A percentile compares a stretch with the other conserved stretches of the same genome.
These are phyloP conservation scores for Leptodontidium sp. DNA, from an alignment of 2,329 filamentous ascomycete genomes.

Conservation along the genomic window DNA sequence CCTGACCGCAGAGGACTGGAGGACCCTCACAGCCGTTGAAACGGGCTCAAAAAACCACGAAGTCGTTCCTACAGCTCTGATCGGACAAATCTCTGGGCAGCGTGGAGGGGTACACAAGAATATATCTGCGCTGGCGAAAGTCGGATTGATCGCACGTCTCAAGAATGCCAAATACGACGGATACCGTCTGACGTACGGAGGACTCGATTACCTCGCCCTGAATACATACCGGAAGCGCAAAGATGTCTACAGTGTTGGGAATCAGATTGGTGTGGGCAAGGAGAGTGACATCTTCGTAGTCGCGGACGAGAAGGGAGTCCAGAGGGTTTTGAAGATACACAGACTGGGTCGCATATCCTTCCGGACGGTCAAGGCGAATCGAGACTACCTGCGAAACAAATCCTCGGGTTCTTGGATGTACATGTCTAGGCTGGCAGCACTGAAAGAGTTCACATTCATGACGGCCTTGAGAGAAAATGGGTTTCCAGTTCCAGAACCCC, in stretches of 20 bases:
- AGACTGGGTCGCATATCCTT: constrained; percentile 95
- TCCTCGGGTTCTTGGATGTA: constrained; percentile 96
- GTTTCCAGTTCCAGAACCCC: constrained; percentile 87
- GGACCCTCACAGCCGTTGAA: constrained; percentile 91
- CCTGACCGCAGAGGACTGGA: constrained; percentile 92
- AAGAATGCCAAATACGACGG: constrained; percentile 98
- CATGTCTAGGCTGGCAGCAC: constrained; percentile 87
- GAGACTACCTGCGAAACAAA: constrained; percentile 90
- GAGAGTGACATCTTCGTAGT: constrained; percentile 98
- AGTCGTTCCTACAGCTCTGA: constrained; percentile 89
- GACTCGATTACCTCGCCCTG: constrained; percentile 95
- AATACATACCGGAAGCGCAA: constrained; percentile 85
- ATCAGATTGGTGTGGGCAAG: constrained; percentile 94
- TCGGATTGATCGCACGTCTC: constrained; percentile 87
- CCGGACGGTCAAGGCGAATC: constrained; percentile 92
- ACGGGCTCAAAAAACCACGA: constrained; percentile 96
- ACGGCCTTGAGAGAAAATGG: constrained; percentile 82
- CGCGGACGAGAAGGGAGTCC: constrained; percentile 77
- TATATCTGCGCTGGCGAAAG: constrained; percentile 92
- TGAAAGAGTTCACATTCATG: constrained; percentile 97
- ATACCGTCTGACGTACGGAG: constrained; percentile 95
- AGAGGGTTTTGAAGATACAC: constrained; percentile 94
- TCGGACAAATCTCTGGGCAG: constrained; percentile 83
- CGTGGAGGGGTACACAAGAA: constrained; percentile 84
- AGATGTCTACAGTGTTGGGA: constrained; percentile 89